Base-by-base conservation (phyloP, 495 filamentous ascomycete genomes). In the Xylaria palmicola region DNA sequence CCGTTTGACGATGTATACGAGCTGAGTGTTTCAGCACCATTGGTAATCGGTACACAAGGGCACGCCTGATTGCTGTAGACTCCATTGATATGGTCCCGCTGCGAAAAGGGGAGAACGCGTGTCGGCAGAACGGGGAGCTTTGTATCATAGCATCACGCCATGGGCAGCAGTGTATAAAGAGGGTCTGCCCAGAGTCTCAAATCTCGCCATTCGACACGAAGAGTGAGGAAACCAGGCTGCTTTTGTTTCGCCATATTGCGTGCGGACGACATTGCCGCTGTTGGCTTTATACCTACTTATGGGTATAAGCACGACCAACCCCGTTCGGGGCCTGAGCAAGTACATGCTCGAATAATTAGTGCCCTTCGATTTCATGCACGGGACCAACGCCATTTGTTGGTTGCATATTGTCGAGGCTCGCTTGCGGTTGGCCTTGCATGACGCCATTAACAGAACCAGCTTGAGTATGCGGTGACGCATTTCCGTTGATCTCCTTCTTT, bases 301-400 rank as follows among this genome's bases (percentile, higher is more conserved):
- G 30, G 24, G 24, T 47, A 44, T 32, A 20, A 52, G 26, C 1
- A 50, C 24, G 24, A 44, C 9, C 24, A 9, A 17, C 34, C 26
- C 27, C 22, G 26, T 13, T 30, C 32, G 12, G 13, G 49, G 45
- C 22, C 26, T 39, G 29, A 58, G 40, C 20, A 54, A 22, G 50
- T 17, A 41, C n/a, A 24, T 19, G 49, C 40, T 50, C 41, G 20
- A 20, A n/a, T n/a, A 26, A 20, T 54, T 62, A 66, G 22, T 61
- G 56, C 3, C 55, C 50, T 26, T 64, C 47, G 6, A 37, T 52
- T 52, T 15, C 50, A 37, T 59, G 52, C 12, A 19, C 29, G 24
- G 29, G 32, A 17, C 27, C 32, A 20, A 65, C 37, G 41, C 69
- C 67, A 37, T 69, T 69, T 15, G 49, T 59, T 43, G 22, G 3